Percentiles rank a stretch among this genome's conserved stretches.
Evolutionary conservation across 208 protist species (phyloP).

Genomic region (Crithidia fasciculata): DNA sequence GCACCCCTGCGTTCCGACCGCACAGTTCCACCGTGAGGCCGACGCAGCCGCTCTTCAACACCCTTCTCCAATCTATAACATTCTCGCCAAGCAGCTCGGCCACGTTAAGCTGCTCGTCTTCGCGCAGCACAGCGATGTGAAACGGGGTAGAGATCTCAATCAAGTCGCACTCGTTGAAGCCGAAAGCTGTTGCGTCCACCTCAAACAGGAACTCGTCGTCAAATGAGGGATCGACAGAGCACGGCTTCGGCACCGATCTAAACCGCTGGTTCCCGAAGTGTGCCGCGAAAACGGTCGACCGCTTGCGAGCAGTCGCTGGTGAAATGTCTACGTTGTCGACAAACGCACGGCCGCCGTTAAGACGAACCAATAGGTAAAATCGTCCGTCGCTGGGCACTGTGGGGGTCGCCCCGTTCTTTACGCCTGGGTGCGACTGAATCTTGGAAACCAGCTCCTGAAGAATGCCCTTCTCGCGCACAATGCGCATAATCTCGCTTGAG

Average conservation of each 20-base stretch:
- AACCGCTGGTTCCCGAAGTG: constrained; percentile 92
- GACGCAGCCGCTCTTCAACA: constrained; percentile 87
- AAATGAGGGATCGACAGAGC: constrained; percentile 72
- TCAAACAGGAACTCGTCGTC: constrained; percentile 91
- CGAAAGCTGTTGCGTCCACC: constrained; percentile 80
- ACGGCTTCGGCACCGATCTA: constrained; percentile 46
- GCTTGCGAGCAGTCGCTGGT: constrained; percentile 32
- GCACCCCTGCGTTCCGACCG: constrained; percentile 82
- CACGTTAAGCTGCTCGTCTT: constrained; percentile 58
- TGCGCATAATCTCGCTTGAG: constrained; percentile 79
- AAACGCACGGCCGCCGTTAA: constrained; percentile 89
- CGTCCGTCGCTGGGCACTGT: constrained; percentile 38
- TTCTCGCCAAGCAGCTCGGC: constrained; percentile 88
- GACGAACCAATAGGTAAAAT: constrained; percentile 81
- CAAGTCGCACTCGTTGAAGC: constrained; percentile 58
- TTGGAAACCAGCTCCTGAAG: constrained; percentile 72
- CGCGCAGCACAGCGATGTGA: constrained; percentile 84
- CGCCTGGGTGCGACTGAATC: constrained; percentile 41
- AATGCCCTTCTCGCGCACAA: constrained; percentile 86
- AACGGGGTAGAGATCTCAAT: constrained; percentile 85
- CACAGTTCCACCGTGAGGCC: constrained; percentile 92
- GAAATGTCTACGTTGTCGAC: constrained; percentile 88
- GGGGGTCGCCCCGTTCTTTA: neutral
- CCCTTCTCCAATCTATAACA: constrained; percentile 90
- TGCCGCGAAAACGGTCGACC: constrained; percentile 66